Base-by-base conservation (phyloP, 495 filamentous ascomycete genomes). In the Collariella sp. region DNA sequence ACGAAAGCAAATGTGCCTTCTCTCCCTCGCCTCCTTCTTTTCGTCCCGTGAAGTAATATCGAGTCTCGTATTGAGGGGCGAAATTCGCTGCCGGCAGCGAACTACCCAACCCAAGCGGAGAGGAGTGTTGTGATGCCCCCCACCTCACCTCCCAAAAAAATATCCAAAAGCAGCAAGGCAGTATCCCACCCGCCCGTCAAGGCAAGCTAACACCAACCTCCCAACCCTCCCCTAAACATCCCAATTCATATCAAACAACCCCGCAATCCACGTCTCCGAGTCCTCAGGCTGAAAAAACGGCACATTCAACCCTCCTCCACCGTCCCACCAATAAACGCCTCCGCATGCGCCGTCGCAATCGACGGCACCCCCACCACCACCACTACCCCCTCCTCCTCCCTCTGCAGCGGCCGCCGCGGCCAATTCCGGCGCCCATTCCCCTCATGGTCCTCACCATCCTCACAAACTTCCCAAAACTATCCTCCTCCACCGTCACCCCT, bases 241-340 rank as follows among this genome's bases (percentile, higher is more conserved):
- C 63, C 63, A 65, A 23, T 61, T 62, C 46, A 65, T 59, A 22
- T 60, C 58, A 31, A 66, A 60, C 1, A 66, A 52, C 23, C 62
- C 63, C 1, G 56, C 58, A 41, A 66, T 59, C 63, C 63, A 66
- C 5, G 48, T 20, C 19, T 60, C 59, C 41, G 54, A 24, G n/a
- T 62, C 59, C 13, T 61, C 53, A 3, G 45, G 41, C 22, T 56
- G 49, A 7, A 57, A 62, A 13, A 57, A 31, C 3, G 56, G 48
- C 43, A 54, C 33, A 18, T 26, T 55, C 23, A 59, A 24, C n/a
- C n/a, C 16, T 22, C 56, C 42, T 49, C 46, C 12, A 23, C 44
- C 18, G 33, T 39, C 26, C 51, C 52, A 29, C 40, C 55, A 39
- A 52, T 29, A 18, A 46, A 40, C 15, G 43, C 38, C 12, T 38